Evolutionary conservation across 2,329 filamentous ascomycete species (phyloP), one percentile per base, ranked within the genome.

Genomic region (Raffaelea albimanens): DNA sequence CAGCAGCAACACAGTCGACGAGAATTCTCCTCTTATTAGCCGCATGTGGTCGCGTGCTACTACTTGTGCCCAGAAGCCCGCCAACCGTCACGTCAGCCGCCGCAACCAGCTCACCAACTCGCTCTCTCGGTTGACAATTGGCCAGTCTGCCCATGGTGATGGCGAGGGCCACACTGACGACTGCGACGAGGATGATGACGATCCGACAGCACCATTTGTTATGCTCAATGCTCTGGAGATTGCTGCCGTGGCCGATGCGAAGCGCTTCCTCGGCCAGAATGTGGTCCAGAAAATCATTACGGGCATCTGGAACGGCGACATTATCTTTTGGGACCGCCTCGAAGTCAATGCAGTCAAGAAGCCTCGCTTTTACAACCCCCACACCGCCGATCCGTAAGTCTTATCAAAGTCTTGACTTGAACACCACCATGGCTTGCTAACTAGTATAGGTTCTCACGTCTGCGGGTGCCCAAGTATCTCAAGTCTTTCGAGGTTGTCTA

Each of bases 151-250:
- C n/a, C 52, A 62, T 1, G 67, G 69, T 3, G 70, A 75, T 2
- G 65, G 69, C 5, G 71, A 75, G 16, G 71, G 76, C 10, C 62
- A 67, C 11, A 61, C 63, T 39, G 66, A 67, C 43, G 63, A 66
- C 19, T 52, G 63, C 1, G 69, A 70, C 3, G 71, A 76, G 4
- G 66, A 70, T 5, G 71, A 76, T 11, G 72, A 77, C 8, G 78
- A 85, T 44, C 79, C 85, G 23, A 85, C 83, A 0, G 75, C 78
- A 0, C 77, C 82, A 1, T 95, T 95, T 61, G 80, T 81, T 33
- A 82, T 83, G 18, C 72, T 95, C 43, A 95, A 93, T 61, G 88
- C 87, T 2, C 72, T 97, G 16, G 88, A 95, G 61, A 90, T 95
- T 57, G 88, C 87, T 22, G 82, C 84, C 41, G 80, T 94, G 19